phyloP scores from a whole-genome alignment of 176 grass and related monocot species.

The Pontederia crassipes region DNA sequence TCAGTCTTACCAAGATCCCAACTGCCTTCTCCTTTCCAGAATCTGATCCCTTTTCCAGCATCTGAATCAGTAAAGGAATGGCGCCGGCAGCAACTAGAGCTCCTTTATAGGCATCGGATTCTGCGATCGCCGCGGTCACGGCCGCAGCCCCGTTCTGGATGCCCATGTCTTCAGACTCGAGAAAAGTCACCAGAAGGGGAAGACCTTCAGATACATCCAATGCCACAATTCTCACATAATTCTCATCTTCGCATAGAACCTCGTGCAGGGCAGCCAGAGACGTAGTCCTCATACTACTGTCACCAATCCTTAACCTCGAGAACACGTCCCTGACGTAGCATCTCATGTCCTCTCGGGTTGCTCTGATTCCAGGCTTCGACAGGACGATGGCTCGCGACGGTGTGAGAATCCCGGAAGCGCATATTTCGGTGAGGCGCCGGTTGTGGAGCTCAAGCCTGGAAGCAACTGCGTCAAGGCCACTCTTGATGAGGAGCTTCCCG shows the following conservation, averaged over 20 bases:
- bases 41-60: constrained; percentile 37
- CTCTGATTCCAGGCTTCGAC: constrained; percentile 31
- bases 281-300: constrained; percentile 21
- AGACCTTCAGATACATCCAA: constrained; percentile 47
- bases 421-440: neutral
- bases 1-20: constrained; percentile 49
- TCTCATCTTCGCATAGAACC: constrained; percentile 46
- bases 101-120: constrained; percentile 38
- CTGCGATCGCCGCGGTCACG: constrained; percentile 32
- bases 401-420: neutral
- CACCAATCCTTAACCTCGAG: constrained; percentile 56
- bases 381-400: constrained; percentile 42
- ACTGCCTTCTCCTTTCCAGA: constrained; percentile 43
- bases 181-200: constrained; percentile 49
- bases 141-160: constrained; percentile 51
- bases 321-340: constrained; percentile 80
- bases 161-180: constrained; percentile 33
- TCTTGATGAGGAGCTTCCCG: constrained; percentile 6
- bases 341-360: constrained; percentile 44
- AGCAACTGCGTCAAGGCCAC: neutral
- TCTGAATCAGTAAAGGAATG: constrained; percentile 53
- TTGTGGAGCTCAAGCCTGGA: neutral
- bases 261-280: constrained; percentile 52
- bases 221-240: constrained; percentile 38
- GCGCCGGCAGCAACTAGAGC: constrained; percentile 52